Percentiles rank a stretch among this genome's conserved stretches.
phyloP scores from a whole-genome alignment of 495 filamentous ascomycete genomes.

The Talaromyces trachyspermus region DNA sequence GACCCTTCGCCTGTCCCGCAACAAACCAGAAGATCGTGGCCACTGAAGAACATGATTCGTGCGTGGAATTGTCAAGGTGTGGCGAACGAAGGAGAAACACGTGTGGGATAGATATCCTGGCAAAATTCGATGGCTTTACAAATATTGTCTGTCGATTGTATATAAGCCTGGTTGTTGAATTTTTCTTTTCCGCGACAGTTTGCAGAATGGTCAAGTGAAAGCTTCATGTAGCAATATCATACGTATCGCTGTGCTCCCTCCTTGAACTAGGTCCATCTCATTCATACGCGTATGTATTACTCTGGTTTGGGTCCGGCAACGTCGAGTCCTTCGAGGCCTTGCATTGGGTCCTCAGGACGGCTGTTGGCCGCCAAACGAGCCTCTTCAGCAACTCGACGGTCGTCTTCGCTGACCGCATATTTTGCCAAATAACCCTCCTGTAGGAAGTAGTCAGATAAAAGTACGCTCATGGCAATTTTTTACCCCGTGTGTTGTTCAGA shows the following conservation, averaged over 20 bases:
- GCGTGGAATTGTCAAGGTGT: background rate
- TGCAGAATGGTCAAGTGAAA: conserved; percentile 6
- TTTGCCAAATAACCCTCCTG: conserved; percentile 92
- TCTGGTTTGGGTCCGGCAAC: conserved; percentile 85
- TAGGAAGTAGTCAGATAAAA: conserved; percentile 18
- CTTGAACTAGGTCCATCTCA: background rate
- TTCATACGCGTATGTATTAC: conserved; percentile 31
- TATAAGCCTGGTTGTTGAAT: conserved; percentile 6
- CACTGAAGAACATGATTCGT: no score
- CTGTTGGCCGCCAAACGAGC: conserved; percentile 42
- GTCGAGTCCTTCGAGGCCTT: conserved; percentile 86
- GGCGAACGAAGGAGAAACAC: background rate
- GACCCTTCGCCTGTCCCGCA: conserved; percentile 68
- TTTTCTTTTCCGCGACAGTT: background rate
- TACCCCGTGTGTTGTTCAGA: conserved; percentile 1
- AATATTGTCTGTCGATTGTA: conserved; percentile 9
- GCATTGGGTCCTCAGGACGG: conserved; percentile 79
- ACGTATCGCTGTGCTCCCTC: conserved; percentile 5
- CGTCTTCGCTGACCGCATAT: conserved; percentile 84
- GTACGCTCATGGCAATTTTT: conserved; percentile 21
- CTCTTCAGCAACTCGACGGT: conserved; percentile 57
- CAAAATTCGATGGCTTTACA: conserved; percentile 8
- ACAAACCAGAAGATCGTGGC: conserved; percentile 41
- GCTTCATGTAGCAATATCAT: conserved; percentile 5
- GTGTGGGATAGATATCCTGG: conserved; percentile 3